Conservation (phyloP, 2,329 filamentous ascomycete species). For the Exophiala sideris region DNA sequence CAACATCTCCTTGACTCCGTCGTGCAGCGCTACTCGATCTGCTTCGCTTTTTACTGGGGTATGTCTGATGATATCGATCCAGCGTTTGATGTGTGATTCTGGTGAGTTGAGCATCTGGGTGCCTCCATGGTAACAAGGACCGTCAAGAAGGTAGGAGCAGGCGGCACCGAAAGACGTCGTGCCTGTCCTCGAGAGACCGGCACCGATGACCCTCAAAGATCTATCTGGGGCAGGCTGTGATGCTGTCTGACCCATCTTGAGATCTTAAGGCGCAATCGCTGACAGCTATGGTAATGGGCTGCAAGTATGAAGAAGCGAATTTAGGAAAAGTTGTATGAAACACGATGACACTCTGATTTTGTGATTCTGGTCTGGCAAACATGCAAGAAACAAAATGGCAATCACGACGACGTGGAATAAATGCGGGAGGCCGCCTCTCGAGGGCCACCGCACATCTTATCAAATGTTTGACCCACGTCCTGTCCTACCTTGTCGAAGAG, state of each 20-base stretch:
- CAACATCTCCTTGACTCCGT: constrained; percentile 35
- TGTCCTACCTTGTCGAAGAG: background rate
- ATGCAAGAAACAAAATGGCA: too few species aligned
- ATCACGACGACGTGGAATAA: too few species aligned
- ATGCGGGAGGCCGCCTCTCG: too few species aligned
- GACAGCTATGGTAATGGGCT: background rate
- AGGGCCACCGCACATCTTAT: too few species aligned
- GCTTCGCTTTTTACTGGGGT: constrained; percentile 25
- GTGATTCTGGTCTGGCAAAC: too few species aligned
- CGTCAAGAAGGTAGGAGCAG: constrained; percentile 46
- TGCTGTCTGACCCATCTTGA: constrained; percentile 26
- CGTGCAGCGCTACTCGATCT: constrained; percentile 31
- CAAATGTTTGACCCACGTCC: too few species aligned
- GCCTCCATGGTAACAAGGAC: constrained; percentile 51
- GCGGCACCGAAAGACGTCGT: constrained; percentile 51
- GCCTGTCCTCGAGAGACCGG: constrained; percentile 43
- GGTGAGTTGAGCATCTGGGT: constrained; percentile 35
- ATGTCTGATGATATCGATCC: constrained; percentile 30
- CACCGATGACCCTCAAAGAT: constrained; percentile 25
- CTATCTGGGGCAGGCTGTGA: constrained; percentile 23
- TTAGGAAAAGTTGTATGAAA: too few species aligned
- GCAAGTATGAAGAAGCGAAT: too few species aligned
- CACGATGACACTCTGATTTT: too few species aligned
- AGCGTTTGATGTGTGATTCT: constrained; percentile 29
- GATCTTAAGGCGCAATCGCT: background rate